Percentiles rank a stretch among this genome's conserved stretches.
phyloP scores from a whole-genome alignment of 2,329 filamentous ascomycete species.

The Xylaria sp. region DNA sequence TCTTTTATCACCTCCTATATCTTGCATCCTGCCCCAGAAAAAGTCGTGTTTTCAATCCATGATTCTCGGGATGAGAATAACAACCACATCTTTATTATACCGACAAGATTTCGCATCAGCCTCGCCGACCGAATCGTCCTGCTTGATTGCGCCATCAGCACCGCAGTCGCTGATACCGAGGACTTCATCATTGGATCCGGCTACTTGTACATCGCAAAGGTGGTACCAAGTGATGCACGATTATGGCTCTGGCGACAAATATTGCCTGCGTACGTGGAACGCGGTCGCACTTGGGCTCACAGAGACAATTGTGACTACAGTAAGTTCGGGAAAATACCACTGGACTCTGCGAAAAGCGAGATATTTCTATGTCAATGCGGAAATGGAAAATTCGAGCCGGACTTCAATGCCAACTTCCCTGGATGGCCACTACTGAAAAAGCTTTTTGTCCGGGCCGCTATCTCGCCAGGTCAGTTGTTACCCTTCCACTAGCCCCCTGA shows the following conservation, averaged over 20 bases:
- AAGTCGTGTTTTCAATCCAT: too few relatives aligned
- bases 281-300: constrained; percentile 61
- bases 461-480: constrained; percentile 57
- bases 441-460: constrained; percentile 65
- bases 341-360: constrained; percentile 51
- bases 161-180: not conserved
- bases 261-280: constrained; percentile 58
- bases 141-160: constrained; percentile 58
- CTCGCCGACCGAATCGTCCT: constrained; percentile 54
- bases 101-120: constrained; percentile 58
- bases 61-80: not conserved
- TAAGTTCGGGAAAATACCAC: constrained; percentile 50
- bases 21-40: too few relatives aligned
- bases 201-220: not conserved
- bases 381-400: constrained; percentile 54
- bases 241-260: constrained; percentile 62
- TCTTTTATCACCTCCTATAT: too few relatives aligned
- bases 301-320: constrained; percentile 56
- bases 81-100: constrained; percentile 48
- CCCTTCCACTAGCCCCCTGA: too few relatives aligned
- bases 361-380: constrained; percentile 58
- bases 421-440: constrained; percentile 54
- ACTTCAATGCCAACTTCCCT: constrained; percentile 53
- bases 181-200: not conserved
- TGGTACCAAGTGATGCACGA: constrained; percentile 62